Evolutionary conservation across 768 basidiomycete species (phyloP).

Genomic region (Auricularia cornea): DNA sequence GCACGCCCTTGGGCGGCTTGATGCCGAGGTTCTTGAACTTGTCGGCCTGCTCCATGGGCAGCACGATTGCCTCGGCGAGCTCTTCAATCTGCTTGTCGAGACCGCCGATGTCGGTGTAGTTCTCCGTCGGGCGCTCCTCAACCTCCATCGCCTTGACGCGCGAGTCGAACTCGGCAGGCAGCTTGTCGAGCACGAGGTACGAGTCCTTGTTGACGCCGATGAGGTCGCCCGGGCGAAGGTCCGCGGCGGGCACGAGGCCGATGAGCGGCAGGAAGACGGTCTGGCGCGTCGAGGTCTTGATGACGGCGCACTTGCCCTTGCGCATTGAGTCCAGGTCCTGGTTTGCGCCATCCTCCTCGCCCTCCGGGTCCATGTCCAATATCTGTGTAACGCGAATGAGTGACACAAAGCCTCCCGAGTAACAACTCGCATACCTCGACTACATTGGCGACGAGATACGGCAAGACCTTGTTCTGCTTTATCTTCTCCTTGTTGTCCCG

Average conservation of each 20-base stretch:
- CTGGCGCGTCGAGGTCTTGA: slow-evolving; percentile 97
- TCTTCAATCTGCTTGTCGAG: slow-evolving; percentile 99
- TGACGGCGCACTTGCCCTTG: slow-evolving; percentile 95
- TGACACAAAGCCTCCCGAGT: neutral
- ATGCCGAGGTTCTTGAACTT: slow-evolving; percentile 99
- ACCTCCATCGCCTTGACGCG: slow-evolving; percentile 99
- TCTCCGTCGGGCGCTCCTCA: slow-evolving; percentile 95
- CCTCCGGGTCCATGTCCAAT: slow-evolving; percentile 88
- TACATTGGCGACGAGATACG: slow-evolving; percentile 95
- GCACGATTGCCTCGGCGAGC: slow-evolving; percentile 92
- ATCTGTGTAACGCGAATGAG: slow-evolving; percentile 43
- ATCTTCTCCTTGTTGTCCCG: slow-evolving; percentile 97
- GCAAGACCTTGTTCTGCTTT: slow-evolving; percentile 98
- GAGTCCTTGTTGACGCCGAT: slow-evolving; percentile 99
- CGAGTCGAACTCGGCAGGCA: slow-evolving; percentile 96
- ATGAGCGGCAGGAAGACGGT: slow-evolving; percentile 98
- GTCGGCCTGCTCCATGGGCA: slow-evolving; percentile 98
- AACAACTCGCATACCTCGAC: slow-evolving; percentile 90
- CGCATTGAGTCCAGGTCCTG: slow-evolving; percentile 93
- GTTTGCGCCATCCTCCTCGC: slow-evolving; percentile 90
- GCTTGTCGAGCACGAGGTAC: slow-evolving; percentile 89
- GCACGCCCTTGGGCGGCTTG: slow-evolving; percentile 91
- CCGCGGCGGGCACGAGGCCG: slow-evolving; percentile 88
- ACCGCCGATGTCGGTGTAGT: slow-evolving; percentile 95
- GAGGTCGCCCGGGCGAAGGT: slow-evolving; percentile 85